phyloP scores from a whole-genome alignment of 2,329 filamentous ascomycete species.

The Fusarium paranaense region DNA sequence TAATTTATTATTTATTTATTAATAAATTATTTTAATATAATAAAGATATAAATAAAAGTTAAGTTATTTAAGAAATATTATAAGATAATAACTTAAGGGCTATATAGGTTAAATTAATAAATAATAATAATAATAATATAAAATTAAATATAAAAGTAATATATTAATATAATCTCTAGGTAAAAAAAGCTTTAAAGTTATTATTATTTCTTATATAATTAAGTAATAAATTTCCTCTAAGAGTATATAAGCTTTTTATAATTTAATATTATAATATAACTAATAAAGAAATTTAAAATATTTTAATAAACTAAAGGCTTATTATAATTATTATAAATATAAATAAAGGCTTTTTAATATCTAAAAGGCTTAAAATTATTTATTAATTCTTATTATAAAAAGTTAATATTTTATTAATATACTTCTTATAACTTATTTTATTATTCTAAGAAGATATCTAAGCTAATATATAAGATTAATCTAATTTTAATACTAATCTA shows the following conservation, averaged over 20 bases:
- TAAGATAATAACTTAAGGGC: background rate
- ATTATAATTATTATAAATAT: background rate
- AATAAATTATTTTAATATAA: background rate
- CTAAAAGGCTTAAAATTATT: background rate
- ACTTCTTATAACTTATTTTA: background rate
- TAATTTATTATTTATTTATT: background rate
- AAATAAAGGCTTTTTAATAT: background rate
- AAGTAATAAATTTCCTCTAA: background rate
- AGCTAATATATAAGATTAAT: background rate
- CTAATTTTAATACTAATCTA: background rate
- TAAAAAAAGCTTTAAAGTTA: background rate
- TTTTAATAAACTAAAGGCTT: background rate
- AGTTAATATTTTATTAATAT: background rate
- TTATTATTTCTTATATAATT: background rate
- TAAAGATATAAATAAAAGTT: background rate
- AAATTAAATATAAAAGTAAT: background rate
- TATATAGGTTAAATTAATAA: background rate
- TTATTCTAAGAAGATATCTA: background rate
- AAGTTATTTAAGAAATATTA: background rate
- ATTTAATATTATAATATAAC: background rate
- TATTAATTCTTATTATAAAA: background rate
- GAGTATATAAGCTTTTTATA: background rate
- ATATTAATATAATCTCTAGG: background rate
- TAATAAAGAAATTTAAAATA: background rate
- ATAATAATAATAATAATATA: background rate